Conservation (phyloP, 192 early-diverging fungal genomes). For the Gaertneriomyces sp. region DNA sequence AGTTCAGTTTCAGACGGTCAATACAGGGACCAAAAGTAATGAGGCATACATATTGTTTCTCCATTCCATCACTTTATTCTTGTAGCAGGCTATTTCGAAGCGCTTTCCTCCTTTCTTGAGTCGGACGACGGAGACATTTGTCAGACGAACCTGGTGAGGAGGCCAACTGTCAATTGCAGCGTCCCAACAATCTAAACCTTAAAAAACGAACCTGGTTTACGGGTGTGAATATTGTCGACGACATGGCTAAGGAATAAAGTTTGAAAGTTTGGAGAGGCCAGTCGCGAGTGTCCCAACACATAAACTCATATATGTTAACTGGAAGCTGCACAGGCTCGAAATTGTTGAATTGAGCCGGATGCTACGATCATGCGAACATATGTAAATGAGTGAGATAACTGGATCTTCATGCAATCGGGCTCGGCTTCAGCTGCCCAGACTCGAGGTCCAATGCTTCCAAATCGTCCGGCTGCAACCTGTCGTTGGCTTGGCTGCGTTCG, state of each 20-base stretch:
- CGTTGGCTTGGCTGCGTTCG: too few relatives aligned
- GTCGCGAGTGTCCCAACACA: too few relatives aligned
- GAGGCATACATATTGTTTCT: constrained; percentile 73
- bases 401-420: too few relatives aligned
- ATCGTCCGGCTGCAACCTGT: too few relatives aligned
- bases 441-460: too few relatives aligned
- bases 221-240: constrained; percentile 23
- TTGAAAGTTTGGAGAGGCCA: too few relatives aligned
- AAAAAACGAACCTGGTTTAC: constrained; percentile 22
- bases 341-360: too few relatives aligned
- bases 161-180: background rate
- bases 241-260: background rate
- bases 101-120: constrained; percentile 95
- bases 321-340: too few relatives aligned
- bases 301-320: too few relatives aligned
- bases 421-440: too few relatives aligned
- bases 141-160: constrained; percentile 60
- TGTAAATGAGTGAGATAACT: too few relatives aligned
- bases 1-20: background rate
- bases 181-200: background rate
- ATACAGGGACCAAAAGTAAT: background rate
- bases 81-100: constrained; percentile 98
- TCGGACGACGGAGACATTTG: constrained; percentile 95
- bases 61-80: constrained; percentile 98
- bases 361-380: too few relatives aligned